A percentile compares a stretch with the other conserved stretches of the same genome.
Conservation (phyloP, 768 basidiomycete species). For the Mycena pura region DNA sequence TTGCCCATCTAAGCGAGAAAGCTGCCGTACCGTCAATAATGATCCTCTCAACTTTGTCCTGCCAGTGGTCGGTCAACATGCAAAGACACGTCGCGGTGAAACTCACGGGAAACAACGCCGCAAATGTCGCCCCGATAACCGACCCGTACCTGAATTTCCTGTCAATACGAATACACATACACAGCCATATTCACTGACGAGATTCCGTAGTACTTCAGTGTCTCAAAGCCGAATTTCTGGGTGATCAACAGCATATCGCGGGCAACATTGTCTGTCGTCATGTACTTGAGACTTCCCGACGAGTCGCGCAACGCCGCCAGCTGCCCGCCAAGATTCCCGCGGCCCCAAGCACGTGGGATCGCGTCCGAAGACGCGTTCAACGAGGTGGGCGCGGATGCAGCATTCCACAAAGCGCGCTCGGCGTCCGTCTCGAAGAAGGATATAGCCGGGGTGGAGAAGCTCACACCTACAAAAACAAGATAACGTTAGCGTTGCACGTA, state of each 20-base stretch:
- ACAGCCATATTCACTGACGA: constrained; percentile 28
- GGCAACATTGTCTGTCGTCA: constrained; percentile 48
- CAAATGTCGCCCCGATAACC: constrained; percentile 40
- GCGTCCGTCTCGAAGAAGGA: constrained; percentile 19
- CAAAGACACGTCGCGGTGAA: background rate
- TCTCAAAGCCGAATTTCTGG: constrained; percentile 39
- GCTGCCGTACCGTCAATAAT: constrained; percentile 37
- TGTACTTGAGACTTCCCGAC: constrained; percentile 34
- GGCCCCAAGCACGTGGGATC: constrained; percentile 40
- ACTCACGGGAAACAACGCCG: constrained; percentile 43
- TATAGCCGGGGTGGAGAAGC: constrained; percentile 14
- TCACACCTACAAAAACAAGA: constrained; percentile 1
- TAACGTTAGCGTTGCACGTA: background rate
- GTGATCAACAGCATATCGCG: constrained; percentile 47
- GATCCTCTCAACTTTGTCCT: constrained; percentile 42
- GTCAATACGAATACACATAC: background rate
- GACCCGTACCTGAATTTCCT: constrained; percentile 33
- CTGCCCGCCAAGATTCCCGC: constrained; percentile 36
- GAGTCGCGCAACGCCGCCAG: constrained; percentile 41
- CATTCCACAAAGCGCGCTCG: constrained; percentile 20
- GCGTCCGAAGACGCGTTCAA: constrained; percentile 35
- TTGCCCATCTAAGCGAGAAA: background rate
- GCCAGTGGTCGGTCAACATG: background rate
- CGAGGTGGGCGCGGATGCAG: background rate
- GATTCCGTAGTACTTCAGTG: constrained; percentile 40